These are phyloP conservation scores for Protomyces gravidus DNA, from an alignment of 1,139 yeast genomes.

Conservation along the genomic window DNA sequence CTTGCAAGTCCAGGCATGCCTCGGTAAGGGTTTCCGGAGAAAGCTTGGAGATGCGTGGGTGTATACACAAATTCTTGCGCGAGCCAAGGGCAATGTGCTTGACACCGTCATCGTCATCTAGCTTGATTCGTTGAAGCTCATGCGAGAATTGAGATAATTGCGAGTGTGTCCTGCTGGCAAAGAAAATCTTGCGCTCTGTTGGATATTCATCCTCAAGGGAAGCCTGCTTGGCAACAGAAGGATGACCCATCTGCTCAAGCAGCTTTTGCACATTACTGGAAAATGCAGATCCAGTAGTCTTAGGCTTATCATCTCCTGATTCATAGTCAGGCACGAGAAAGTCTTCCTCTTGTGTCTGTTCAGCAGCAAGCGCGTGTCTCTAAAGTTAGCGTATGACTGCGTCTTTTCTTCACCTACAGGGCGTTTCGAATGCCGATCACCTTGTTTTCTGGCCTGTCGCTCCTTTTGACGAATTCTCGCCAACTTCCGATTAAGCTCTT, in stretches of 20 bases:
- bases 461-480: not conserved
- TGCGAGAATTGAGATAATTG: slow-evolving; percentile 77
- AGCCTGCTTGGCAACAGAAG: not conserved
- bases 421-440: slow-evolving; percentile 33
- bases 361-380: slow-evolving; percentile 15
- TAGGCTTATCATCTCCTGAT: not conserved
- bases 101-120: slow-evolving; percentile 37
- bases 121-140: slow-evolving; percentile 48
- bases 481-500: not conserved
- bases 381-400: not conserved
- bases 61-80: slow-evolving; percentile 77
- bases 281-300: not conserved
- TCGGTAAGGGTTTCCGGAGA: slow-evolving; percentile 61
- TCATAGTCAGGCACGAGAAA: slow-evolving; percentile 40
- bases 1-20: slow-evolving; percentile 71
- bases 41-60: slow-evolving; percentile 54
- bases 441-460: slow-evolving; percentile 8
- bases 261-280: slow-evolving; percentile 1
- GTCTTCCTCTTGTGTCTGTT: slow-evolving; percentile 44
- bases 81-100: slow-evolving; percentile 63
- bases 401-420: not conserved
- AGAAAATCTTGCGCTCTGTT: slow-evolving; percentile 44
- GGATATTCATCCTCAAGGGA: slow-evolving; percentile 1
- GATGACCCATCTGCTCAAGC: slow-evolving; percentile 4
- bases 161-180: slow-evolving; percentile 86